Conservation (phyloP, 2,329 filamentous ascomycete genomes). For the Colletotrichum lindemuthianum region DNA sequence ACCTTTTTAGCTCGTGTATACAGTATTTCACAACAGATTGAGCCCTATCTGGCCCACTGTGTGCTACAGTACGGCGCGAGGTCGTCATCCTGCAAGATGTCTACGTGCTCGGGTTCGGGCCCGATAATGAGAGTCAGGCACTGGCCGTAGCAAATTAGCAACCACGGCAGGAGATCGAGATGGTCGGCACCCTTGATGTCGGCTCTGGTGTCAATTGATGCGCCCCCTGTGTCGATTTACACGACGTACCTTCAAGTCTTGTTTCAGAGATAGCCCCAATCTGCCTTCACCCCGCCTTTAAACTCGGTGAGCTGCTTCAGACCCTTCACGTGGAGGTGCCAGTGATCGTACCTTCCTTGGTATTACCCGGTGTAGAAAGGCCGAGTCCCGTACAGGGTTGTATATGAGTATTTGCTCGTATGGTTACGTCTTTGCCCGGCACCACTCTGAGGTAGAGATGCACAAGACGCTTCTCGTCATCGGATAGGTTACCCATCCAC, state of each 20-base stretch:
- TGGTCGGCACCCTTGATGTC: slow-evolving; percentile 48
- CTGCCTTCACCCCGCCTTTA: slow-evolving; percentile 39
- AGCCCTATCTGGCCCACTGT: slow-evolving; percentile 14
- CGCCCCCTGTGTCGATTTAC: neutral
- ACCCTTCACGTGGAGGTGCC: slow-evolving; percentile 50
- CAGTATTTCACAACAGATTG: neutral
- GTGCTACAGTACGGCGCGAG: slow-evolving; percentile 36
- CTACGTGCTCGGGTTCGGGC: slow-evolving; percentile 33
- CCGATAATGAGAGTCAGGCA: slow-evolving; percentile 38
- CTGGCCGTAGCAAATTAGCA: slow-evolving; percentile 39
- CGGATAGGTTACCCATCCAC: slow-evolving; percentile 20
- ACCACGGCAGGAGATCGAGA: slow-evolving; percentile 44
- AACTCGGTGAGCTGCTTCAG: slow-evolving; percentile 45
- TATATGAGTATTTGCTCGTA: slow-evolving; percentile 45
- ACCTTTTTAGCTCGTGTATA: too few relatives aligned
- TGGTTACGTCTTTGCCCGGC: slow-evolving; percentile 45
- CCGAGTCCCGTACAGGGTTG: slow-evolving; percentile 42
- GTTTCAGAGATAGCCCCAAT: slow-evolving; percentile 37
- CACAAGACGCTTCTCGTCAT: slow-evolving; percentile 42
- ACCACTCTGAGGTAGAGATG: slow-evolving; percentile 42
- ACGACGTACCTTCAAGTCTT: slow-evolving; percentile 40
- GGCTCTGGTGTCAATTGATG: slow-evolving; percentile 40
- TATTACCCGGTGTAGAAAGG: slow-evolving; percentile 42
- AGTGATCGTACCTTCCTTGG: slow-evolving; percentile 48
- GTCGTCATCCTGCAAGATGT: slow-evolving; percentile 37